Base-by-base conservation (phyloP, 2,329 filamentous ascomycete genomes). In the Botryosphaeria agaves region DNA sequence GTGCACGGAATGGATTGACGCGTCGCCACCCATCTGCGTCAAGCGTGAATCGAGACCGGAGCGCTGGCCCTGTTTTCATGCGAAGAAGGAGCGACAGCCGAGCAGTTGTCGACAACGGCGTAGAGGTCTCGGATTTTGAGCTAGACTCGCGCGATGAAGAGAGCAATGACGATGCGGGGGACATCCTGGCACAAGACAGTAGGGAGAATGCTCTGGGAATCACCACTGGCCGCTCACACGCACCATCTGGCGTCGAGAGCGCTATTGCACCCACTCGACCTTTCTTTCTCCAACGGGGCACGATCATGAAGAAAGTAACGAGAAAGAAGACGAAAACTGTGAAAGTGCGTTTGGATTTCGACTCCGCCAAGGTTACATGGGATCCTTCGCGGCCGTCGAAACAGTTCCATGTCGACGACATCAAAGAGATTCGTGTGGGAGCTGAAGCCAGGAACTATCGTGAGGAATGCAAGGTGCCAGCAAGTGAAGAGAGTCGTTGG, bases 321-420 rank as follows among this genome's bases (percentile, higher is more conserved):
- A 87, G 81, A 57, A 89, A 87, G 46, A 75, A 70, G 51, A 75
- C 66, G 41, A 73, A 76, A 38, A 61, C 66, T 32, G 83, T 89
- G 48, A 69, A 67, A 16, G 72, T 94, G 42, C 71, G 76, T 31
- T 71, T 95, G 15, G 83, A 95, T 44, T 66, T 78, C 15, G 78
- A 87, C 45, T 70, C 78, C 2, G 85, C 80, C 36, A 89, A 84
- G 52, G 80, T 98, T 15, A 78, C 69, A 16, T 95, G 87, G 87
- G 80, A 92, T 51, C 69, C 73, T 28, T 71, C 67, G 6, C 74
- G 81, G 20, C 75, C 79, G 1, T 70, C 73, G 15, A 95, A 94
- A 51, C 74, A 72, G 31, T 78, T 98, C 39, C 91, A 92, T 51
- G 81, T 98, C 38, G 89, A 98, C 45, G 84, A 95, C 49, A 87